Base-by-base conservation (phyloP, 2,329 filamentous ascomycete species). In the Penicillium sp. region DNA sequence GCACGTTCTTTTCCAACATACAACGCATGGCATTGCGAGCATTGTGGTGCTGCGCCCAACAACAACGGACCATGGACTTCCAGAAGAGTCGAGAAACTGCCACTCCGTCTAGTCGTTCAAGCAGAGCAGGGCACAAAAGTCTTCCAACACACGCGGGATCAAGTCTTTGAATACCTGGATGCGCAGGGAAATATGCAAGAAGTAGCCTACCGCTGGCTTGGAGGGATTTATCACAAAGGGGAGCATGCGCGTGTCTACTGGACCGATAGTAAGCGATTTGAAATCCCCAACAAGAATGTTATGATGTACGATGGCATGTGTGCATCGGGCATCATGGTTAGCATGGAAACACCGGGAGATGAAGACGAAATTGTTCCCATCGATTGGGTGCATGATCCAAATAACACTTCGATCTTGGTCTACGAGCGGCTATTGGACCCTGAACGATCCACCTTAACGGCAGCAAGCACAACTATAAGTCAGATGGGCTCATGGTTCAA, bases 141-240 rank as follows among this genome's bases (percentile, higher is more conserved):
- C 29, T 24, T 41, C 3, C 47, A 56, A 5, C 64, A 67, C 43
- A 66, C 64, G 9, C 32, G 51, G 7, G 47, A 62, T 36, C 42
- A 69, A 16, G 42, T 35, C 0, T 49, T 69, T 16, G 22, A 47
- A 2, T 67, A 66, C 39, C 20, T 39, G 3, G 55, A 64, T 40
- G 10, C 28, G 1, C 20, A 54, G 0, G 56, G 54, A 0, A n/a
- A 46, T 3, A 22, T 47, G 9, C 40, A 54, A 8, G 41, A 38
- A 1, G 67, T 61, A 6, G 46, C 45, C 1, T 71, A 70, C 46
- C 62, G 65, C 27, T 70, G 67, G 67, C 47, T 71, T 11, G 69
- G 69, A 0, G 67, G 68, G 1, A 61, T 70, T 11, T 71, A 70
- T 44, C 49, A 47, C 24, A 7, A 3, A 27, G 55, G 3, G 31